These are phyloP conservation scores for Didymella sp. DNA, from an alignment of 2,329 filamentous ascomycete species.

Conservation along the genomic window DNA sequence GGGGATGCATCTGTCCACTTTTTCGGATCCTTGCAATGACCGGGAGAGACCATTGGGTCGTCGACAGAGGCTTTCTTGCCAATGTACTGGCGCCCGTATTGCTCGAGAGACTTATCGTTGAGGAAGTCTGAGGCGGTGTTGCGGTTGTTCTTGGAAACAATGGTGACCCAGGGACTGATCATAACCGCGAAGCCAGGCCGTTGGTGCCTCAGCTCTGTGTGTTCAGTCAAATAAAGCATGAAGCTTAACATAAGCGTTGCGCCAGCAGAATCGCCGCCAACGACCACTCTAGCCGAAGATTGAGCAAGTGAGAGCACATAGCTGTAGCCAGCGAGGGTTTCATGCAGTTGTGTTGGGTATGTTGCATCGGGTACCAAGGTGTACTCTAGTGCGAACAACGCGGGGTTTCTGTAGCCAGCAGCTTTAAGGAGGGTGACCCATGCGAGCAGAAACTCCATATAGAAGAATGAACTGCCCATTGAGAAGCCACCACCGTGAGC, in stretches of 20 bases:
- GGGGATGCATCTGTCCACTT: constrained; percentile 75
- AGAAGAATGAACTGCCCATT: constrained; percentile 84
- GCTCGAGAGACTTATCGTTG: constrained; percentile 68
- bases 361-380: constrained; percentile 76
- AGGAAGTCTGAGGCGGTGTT: constrained; percentile 80
- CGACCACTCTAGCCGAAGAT: constrained; percentile 68
- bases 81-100: constrained; percentile 74
- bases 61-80: constrained; percentile 58
- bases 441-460: constrained; percentile 77
- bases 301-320: constrained; percentile 67
- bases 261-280: constrained; percentile 82
- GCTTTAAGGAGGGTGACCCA: constrained; percentile 71
- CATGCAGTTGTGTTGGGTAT: constrained; percentile 75
- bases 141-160: constrained; percentile 71
- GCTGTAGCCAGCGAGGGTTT: constrained; percentile 74
- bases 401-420: constrained; percentile 74
- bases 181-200: constrained; percentile 70
- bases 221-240: constrained; percentile 69
- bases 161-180: constrained; percentile 81
- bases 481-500: constrained; percentile 83
- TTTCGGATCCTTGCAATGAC: constrained; percentile 68
- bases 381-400: constrained; percentile 81
- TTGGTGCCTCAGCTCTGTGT: constrained; percentile 52
- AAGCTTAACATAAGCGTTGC: constrained; percentile 76
- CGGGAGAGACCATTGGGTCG: constrained; percentile 72